Percentiles rank a stretch among this genome's conserved stretches.
These are phyloP conservation scores for Aegilops bicornis DNA, from an alignment of 176 grass and related monocot species.

Conservation along the genomic window DNA sequence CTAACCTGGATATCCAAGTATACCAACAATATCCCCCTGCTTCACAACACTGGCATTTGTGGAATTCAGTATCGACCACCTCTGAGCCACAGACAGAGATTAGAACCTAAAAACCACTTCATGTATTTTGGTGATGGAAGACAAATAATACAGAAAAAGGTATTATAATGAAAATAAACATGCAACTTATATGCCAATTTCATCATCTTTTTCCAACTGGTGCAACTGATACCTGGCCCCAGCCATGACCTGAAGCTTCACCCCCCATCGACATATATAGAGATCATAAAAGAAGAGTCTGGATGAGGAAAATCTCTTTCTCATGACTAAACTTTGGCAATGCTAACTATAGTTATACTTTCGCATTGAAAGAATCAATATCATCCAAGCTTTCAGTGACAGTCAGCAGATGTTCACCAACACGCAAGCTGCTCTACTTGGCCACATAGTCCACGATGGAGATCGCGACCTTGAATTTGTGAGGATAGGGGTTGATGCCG, in stretches of 20 bases:
- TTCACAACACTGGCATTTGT: constrained; percentile 45
- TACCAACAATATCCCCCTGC: constrained; percentile 60
- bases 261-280: constrained; percentile 43
- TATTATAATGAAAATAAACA: not conserved
- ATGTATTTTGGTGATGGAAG: not conserved
- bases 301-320: constrained; percentile 57
- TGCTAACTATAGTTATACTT: not conserved
- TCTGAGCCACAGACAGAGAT: constrained; percentile 35
- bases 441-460: not conserved
- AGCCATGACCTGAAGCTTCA: constrained; percentile 69
- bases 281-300: constrained; percentile 68
- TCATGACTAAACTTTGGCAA: constrained; percentile 39
- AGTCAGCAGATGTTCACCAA: constrained; percentile 26
- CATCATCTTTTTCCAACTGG: not conserved
- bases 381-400: constrained; percentile 44
- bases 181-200: not conserved
- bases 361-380: constrained; percentile 1
- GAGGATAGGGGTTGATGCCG: constrained; percentile 47
- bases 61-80: constrained; percentile 41
- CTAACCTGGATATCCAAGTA: constrained; percentile 54
- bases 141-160: not conserved
- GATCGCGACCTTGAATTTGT: constrained; percentile 47
- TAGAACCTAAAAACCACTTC: not conserved
- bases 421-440: constrained; percentile 45
- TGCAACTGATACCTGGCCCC: constrained; percentile 47